Evolutionary conservation across 108 stramenopile genomes (phyloP), one percentile per base, ranked within the genome.

Genomic region (Schizochytrium sp.): DNA sequence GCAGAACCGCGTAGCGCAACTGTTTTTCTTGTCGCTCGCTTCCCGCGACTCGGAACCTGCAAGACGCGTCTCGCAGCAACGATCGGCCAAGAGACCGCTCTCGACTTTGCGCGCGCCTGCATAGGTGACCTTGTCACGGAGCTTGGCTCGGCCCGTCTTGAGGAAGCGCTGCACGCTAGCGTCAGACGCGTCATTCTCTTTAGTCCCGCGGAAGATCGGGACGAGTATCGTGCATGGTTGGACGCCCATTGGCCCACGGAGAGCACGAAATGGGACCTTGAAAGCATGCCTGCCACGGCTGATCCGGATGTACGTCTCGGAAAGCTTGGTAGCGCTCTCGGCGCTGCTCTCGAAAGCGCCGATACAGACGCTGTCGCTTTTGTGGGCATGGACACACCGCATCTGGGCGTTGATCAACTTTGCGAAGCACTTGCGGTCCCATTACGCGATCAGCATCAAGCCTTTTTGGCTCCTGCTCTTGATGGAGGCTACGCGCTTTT

Each of bases 381-480:
- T 34, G 48, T 83, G 16, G 76, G 76, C 8, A 83, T 83, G 76
- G 76, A 83, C 76, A 83, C 76, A 6, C 76, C 76, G n/a, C n/a
- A 83, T 45, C 6, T 83, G 3, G 76, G 51, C 25, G 25, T 53
- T 16, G 28, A 53, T 12, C 23, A 83, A 28, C 19, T 83, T 12
- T 83, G n/a, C 28, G 23, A 83, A 45, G 48, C 45, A 6, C 23
- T 83, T 21, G 76, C 76, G 12, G 25, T 47, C n/a, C 51, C 48
- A 43, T 23, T 53, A 8, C 6, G 16, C 51, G 45, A 47, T 6
- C 48, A 3, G n/a, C 12, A n/a, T 6, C 45, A 34, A 12, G 51
- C 48, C 28, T 34, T 47, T 53, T 23, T 83, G 48, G 19, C 51
- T 6, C 76, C 76, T 34, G 76, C 76, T 53, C 48, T 53, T 25